Evolutionary conservation across 2,329 filamentous ascomycete species (phyloP).

Genomic region (Phialemoniopsis sp.): DNA sequence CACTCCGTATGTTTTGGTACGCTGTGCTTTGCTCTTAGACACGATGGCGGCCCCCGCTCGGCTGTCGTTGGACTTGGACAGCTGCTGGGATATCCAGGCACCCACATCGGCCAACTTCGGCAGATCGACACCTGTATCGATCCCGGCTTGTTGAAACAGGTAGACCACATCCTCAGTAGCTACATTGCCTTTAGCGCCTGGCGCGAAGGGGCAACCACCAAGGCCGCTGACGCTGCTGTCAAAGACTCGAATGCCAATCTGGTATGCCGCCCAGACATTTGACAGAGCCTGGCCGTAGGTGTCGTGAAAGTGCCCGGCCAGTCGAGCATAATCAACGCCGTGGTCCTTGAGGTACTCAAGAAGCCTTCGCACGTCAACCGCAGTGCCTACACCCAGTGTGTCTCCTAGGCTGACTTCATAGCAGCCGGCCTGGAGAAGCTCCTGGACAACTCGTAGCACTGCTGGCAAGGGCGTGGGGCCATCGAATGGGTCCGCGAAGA

Average conservation of each 20-base stretch:
- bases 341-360: conserved; percentile 36
- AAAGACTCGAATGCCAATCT: conserved; percentile 60
- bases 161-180: conserved; percentile 36
- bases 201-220: conserved; percentile 65
- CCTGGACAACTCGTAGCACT: conserved; percentile 30
- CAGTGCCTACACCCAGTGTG: conserved; percentile 59
- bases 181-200: conserved; percentile 66
- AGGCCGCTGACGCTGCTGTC: conserved; percentile 64
- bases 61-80: conserved; percentile 42
- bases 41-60: conserved; percentile 38
- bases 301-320: conserved; percentile 70
- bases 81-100: conserved; percentile 49
- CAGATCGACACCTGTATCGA: conserved; percentile 54
- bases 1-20: too few relatives aligned
- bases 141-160: conserved; percentile 42
- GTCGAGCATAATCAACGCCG: conserved; percentile 46
- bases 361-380: conserved; percentile 11
- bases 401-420: conserved; percentile 66
- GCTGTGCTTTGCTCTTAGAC: conserved; percentile 2
- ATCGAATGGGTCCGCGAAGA: conserved; percentile 48
- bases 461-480: conserved; percentile 20
- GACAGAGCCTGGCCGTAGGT: conserved; percentile 67
- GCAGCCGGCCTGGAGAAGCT: conserved; percentile 57
- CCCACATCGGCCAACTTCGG: conserved; percentile 51
- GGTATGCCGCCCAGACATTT: conserved; percentile 60